Evolutionary conservation across 2,329 filamentous ascomycete genomes (phyloP).

Genomic region (Fusarium decemcellulare): DNA sequence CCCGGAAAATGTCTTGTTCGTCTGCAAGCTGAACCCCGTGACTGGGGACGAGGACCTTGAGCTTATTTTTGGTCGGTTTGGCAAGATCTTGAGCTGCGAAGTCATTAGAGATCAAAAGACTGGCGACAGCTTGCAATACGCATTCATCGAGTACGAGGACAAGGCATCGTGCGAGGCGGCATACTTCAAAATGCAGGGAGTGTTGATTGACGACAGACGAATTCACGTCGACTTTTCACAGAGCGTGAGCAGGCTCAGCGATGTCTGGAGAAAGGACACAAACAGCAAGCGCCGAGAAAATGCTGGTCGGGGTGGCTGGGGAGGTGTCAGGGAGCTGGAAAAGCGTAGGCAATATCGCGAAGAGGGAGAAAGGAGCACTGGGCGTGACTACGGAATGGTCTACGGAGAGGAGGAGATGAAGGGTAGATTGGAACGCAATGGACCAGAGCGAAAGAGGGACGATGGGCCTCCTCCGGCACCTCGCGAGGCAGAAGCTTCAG

Average conservation of each 20-base stretch:
- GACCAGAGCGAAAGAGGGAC: constrained; percentile 45
- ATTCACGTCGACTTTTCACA: constrained; percentile 99
- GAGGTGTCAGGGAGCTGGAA: constrained; percentile 89
- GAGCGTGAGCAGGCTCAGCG: constrained; percentile 89
- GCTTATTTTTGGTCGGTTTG: constrained; percentile 97
- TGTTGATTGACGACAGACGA: constrained; percentile 95
- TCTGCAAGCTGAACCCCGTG: constrained; percentile 98
- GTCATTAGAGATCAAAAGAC: constrained; percentile 95
- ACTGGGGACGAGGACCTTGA: constrained; percentile 95
- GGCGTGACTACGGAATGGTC: constrained; percentile 80
- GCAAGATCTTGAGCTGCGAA: constrained; percentile 94
- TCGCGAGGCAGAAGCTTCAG: constrained; percentile 19
- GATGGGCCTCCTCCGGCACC: constrained; percentile 25
- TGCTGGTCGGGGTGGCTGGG: constrained; percentile 81
- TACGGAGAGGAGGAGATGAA: constrained; percentile 81
- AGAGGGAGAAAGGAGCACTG: constrained; percentile 64
- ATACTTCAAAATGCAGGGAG: constrained; percentile 99
- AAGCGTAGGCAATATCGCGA: constrained; percentile 91
- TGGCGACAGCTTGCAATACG: constrained; percentile 95
- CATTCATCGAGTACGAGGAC: constrained; percentile 96
- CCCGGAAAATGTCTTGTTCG: constrained; percentile 96
- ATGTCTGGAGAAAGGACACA: constrained; percentile 88
- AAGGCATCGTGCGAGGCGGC: constrained; percentile 94
- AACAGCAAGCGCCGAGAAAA: constrained; percentile 81
- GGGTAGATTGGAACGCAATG: constrained; percentile 61